Percentiles rank a stretch among this genome's conserved stretches.
Conservation (phyloP, 208 protist species). For the Crithidia acanthocephali region DNA sequence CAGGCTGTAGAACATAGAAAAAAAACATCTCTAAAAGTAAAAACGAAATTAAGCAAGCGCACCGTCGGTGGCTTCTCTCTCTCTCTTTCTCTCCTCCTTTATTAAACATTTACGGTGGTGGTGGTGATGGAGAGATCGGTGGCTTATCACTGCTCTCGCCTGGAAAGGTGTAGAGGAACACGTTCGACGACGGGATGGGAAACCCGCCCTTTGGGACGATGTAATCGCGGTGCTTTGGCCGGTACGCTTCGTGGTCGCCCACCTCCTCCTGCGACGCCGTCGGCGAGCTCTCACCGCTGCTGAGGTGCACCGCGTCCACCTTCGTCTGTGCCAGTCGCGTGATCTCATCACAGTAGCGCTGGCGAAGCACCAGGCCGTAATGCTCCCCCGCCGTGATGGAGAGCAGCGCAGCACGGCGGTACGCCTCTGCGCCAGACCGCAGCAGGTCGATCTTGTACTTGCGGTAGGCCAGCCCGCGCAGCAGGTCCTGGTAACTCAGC, state of each 20-base stretch:
- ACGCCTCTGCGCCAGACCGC: background rate
- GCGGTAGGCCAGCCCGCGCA: constrained; percentile 36
- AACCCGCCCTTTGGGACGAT: constrained; percentile 31
- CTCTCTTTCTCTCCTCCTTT: no score
- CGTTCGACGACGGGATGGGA: constrained; percentile 37
- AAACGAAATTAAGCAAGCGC: no score
- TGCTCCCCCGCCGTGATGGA: constrained; percentile 18
- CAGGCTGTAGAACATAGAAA: no score
- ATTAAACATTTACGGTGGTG: background rate
- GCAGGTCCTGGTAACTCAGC: constrained; percentile 40
- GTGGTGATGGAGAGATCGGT: background rate
- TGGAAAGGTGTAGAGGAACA: constrained; percentile 50
- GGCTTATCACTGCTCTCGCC: constrained; percentile 22
- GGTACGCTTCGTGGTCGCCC: constrained; percentile 11
- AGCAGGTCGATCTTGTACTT: constrained; percentile 23
- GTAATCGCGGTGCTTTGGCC: constrained; percentile 17
- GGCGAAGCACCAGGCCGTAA: constrained; percentile 27
- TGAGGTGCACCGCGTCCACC: constrained; percentile 7
- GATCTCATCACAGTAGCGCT: constrained; percentile 23
- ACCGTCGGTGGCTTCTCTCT: no score
- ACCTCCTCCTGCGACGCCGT: background rate
- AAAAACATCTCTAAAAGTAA: no score
- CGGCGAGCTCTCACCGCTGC: background rate
- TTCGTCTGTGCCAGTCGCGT: constrained; percentile 17
- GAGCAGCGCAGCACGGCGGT: background rate